Evolutionary conservation across 1,284 basidiomycete genomes (phyloP).

Genomic region (Melanopsichium pennsylvanicum): DNA sequence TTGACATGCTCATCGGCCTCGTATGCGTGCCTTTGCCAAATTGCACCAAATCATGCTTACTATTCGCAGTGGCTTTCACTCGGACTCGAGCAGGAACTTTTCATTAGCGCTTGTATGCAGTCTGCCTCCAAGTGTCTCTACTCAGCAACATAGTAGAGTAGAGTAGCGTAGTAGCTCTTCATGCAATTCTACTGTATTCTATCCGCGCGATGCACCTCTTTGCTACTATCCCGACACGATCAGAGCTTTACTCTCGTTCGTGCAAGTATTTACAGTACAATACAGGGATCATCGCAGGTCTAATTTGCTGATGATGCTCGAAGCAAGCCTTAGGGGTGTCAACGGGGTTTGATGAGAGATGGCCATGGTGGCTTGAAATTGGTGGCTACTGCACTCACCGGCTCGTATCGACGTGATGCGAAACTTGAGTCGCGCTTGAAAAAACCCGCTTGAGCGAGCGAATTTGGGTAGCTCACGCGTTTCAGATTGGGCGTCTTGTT

Average conservation of each 20-base stretch:
- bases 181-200: not conserved
- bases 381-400: too few relatives aligned
- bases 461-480: constrained; percentile 7
- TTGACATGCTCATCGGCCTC: constrained; percentile 6
- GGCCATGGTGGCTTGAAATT: too few relatives aligned
- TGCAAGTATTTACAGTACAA: not conserved
- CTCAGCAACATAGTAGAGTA: too few relatives aligned
- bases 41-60: too few relatives aligned
- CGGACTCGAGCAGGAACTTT: not conserved
- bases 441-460: constrained; percentile 1
- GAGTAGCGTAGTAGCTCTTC: not conserved
- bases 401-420: constrained; percentile 8
- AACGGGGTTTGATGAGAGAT: too few relatives aligned
- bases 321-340: too few relatives aligned
- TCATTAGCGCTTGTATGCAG: constrained; percentile 9
- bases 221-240: too few relatives aligned
- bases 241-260: not conserved
- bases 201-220: too few relatives aligned
- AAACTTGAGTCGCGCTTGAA: constrained; percentile 23
- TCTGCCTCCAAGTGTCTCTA: not conserved
- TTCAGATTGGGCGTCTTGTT: constrained; percentile 5
- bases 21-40: not conserved
- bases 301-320: too few relatives aligned
- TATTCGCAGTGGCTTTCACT: too few relatives aligned
- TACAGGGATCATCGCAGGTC: too few relatives aligned